phyloP scores from a whole-genome alignment of 352 stramenopile species.

The Globisporangium spiculum region DNA sequence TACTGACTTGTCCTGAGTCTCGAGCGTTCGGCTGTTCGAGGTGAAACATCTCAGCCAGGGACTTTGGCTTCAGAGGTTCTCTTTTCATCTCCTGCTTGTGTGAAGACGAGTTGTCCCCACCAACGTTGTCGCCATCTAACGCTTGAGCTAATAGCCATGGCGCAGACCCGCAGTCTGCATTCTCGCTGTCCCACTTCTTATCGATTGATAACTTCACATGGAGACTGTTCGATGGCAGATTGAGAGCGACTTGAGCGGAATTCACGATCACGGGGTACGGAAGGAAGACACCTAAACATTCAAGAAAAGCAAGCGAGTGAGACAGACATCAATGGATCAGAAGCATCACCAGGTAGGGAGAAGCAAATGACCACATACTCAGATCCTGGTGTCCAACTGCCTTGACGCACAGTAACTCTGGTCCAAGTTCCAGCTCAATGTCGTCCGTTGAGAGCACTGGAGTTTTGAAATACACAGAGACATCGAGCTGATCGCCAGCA shows the following conservation, averaged over 20 bases:
- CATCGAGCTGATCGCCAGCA: conserved; percentile 31
- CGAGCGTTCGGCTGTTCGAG: conserved; percentile 24
- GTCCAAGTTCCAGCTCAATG: conserved; percentile 46
- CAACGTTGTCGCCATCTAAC: conserved; percentile 32
- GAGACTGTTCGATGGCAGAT: conserved; percentile 34
- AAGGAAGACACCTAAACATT: conserved; percentile 43
- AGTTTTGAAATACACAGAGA: conserved; percentile 40
- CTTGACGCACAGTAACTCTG: conserved; percentile 51
- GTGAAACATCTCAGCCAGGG: conserved; percentile 71
- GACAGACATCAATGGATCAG: neutral
- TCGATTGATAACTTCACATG: conserved; percentile 42
- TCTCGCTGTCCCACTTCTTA: conserved; percentile 41
- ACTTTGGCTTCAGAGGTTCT: conserved; percentile 28
- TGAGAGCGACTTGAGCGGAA: conserved; percentile 34
- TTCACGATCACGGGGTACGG: conserved; percentile 54
- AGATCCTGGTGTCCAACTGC: conserved; percentile 45
- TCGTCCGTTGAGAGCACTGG: conserved; percentile 27
- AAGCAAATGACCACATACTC: conserved; percentile 24
- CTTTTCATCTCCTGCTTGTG: conserved; percentile 2
- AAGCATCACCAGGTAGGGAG: neutral
- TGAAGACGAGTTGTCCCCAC: neutral
- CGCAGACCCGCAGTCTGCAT: conserved; percentile 52
- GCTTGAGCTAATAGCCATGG: conserved; percentile 66
- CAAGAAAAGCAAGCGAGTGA: neutral
- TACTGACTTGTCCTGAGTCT: neutral